Conservation (phyloP, 176 grass and related monocot genomes). For the Tillandsia fasciculata region DNA sequence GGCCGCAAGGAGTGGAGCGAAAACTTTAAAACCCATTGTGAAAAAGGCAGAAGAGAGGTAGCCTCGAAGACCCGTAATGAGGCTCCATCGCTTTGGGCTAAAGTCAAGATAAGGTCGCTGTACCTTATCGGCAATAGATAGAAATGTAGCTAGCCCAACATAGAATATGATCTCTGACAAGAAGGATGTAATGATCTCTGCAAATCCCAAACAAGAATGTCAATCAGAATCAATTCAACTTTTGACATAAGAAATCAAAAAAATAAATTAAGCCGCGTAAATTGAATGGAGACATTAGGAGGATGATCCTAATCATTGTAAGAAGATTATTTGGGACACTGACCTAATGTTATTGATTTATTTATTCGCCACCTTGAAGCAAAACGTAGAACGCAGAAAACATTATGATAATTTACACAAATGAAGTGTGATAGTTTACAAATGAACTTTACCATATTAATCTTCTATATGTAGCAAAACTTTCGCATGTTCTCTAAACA, state of each 20-base stretch:
- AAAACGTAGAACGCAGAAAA: too few species aligned
- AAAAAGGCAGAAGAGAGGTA: slow-evolving; percentile 30
- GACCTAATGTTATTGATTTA: too few species aligned
- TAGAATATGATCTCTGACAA: slow-evolving; percentile 26
- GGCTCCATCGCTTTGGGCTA: slow-evolving; percentile 19
- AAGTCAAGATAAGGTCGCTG: slow-evolving; percentile 20
- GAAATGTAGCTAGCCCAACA: slow-evolving; percentile 15
- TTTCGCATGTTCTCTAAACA: too few species aligned
- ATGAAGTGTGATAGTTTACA: too few species aligned
- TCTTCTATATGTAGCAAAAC: too few species aligned
- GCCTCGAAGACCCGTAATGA: slow-evolving; percentile 27
- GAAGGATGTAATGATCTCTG: slow-evolving; percentile 22
- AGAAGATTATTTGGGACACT: too few species aligned
- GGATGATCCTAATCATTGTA: too few species aligned
- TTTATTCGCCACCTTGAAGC: too few species aligned
- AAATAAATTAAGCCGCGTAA: neutral
- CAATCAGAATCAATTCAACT: neutral
- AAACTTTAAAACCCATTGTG: slow-evolving; percentile 36
- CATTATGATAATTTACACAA: too few species aligned
- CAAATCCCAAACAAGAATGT: neutral
- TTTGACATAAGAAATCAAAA: neutral
- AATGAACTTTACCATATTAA: too few species aligned
- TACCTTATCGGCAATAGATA: slow-evolving; percentile 10
- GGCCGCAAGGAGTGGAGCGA: slow-evolving; percentile 20
- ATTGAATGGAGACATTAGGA: neutral